Evolutionary conservation across 176 grass and related monocot genomes (phyloP), one percentile per base, ranked within the genome.

Genomic region (Leersia perrieri): DNA sequence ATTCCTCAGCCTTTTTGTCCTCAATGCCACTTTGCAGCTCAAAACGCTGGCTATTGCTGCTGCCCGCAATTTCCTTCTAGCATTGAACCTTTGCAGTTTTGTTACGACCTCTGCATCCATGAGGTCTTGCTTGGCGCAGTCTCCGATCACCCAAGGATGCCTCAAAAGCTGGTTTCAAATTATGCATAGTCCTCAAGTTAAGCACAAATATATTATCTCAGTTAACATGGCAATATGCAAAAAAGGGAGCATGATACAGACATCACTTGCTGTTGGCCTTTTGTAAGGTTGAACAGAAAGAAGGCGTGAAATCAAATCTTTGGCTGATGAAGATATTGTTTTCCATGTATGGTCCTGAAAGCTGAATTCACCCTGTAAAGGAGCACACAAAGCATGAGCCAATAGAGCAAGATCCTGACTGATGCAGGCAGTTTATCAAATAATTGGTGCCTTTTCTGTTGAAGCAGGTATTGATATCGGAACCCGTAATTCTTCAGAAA

Each of bases 61-160:
- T 16, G 92, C 92, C 30, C 92, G 49, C 41, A 94, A 1, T 66
- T 94, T 94, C 58, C 88, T 78, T 72, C 88, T 85, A 55, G 92
- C 92, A 66, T 94, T 94, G 83, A 94, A 94, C 53, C 60, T 86
- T 23, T 91, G 88, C 47, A 94, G 86, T 64, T 94, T 94, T n/a
- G 92, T 80, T 14, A 94, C 76, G 11, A 94, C 86, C 60, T 91
- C 92, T 77, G 92, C 83, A 25, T 88, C 80, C 25, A 94, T 88
- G 39, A 86, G 79, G 33, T 94, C 92, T 63, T 94, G 88, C 71
- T 89, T 94, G 9, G 88, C 92, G 0, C 83, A 89, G 41, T 94
- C 92, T 32, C 92, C 92, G 60, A 84, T 84, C 60, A 94, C 92
- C 92, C 92, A 94, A 58, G 88, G 75, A 88, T 94, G 88, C 61